A percentile compares a stretch with the other conserved stretches of the same genome.
Evolutionary conservation across 2,329 filamentous ascomycete genomes (phyloP).

Genomic region (Diplocarpon mali): DNA sequence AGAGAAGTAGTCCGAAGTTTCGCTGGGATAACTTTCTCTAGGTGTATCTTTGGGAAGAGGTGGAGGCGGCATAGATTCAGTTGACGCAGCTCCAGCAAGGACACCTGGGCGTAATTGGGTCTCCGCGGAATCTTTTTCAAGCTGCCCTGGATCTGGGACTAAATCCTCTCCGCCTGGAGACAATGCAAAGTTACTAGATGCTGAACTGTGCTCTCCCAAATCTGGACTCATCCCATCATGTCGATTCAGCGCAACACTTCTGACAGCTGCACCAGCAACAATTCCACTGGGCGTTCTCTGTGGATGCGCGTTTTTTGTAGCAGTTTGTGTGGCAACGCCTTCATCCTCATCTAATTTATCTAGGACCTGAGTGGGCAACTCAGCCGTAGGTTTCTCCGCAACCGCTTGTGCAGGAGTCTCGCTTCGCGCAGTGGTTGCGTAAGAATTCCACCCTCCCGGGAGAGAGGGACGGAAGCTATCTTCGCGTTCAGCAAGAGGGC

Average conservation of each 20-base stretch:
- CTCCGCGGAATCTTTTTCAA: conserved; percentile 15
- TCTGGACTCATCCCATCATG: conserved; percentile 9
- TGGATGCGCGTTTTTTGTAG: conserved; percentile 14
- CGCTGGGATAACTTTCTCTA: neutral
- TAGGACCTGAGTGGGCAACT: conserved; percentile 1
- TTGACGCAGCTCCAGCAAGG: conserved; percentile 24
- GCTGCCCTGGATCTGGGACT: conserved; percentile 17
- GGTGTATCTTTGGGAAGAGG: conserved; percentile 35
- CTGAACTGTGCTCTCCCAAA: too few species aligned
- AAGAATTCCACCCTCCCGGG: conserved; percentile 26
- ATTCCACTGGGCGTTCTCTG: conserved; percentile 10
- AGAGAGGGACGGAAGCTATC: conserved; percentile 24
- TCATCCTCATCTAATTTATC: conserved; percentile 7
- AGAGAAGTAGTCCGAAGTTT: conserved; percentile 12
- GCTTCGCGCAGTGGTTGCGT: conserved; percentile 18
- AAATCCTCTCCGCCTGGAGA: conserved; percentile 1
- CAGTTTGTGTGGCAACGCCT: conserved; percentile 20
- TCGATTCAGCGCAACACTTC: conserved; percentile 33
- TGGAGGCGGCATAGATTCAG: conserved; percentile 30
- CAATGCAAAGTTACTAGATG: too few species aligned
- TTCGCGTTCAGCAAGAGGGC: conserved; percentile 19
- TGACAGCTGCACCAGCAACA: conserved; percentile 23
- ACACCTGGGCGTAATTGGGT: conserved; percentile 18
- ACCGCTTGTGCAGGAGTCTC: conserved; percentile 7
- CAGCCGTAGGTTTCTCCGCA: conserved; percentile 3